phyloP scores from a whole-genome alignment of 176 grass and related monocot genomes.

The Zea luxurians region DNA sequence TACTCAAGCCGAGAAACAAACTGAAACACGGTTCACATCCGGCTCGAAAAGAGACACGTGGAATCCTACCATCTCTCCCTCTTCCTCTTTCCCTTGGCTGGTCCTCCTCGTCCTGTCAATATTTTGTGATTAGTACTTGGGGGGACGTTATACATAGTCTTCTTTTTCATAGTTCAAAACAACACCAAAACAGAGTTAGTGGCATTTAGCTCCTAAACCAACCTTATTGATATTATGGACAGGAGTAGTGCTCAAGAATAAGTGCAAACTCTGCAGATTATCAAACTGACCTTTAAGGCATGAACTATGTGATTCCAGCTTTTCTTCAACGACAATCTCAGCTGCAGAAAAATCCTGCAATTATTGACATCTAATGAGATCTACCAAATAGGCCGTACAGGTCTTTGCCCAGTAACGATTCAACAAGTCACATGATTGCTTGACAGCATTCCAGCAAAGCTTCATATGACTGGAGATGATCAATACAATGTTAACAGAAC shows the following conservation, averaged over 20 bases:
- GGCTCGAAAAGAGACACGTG: neutral
- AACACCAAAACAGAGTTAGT: neutral
- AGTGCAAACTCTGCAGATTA: constrained; percentile 9
- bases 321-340: neutral
- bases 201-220: constrained; percentile 3
- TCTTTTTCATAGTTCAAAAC: neutral
- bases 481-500: neutral
- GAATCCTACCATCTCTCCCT: neutral
- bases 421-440: constrained; percentile 15
- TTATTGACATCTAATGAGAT: constrained; percentile 1
- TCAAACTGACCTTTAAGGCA: constrained; percentile 11
- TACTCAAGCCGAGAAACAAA: neutral
- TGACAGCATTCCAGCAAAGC: constrained; percentile 20
- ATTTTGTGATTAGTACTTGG: neutral
- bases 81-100: neutral
- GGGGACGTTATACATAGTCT: neutral
- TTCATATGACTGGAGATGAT: neutral
- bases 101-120: neutral
- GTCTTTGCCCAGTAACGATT: neutral
- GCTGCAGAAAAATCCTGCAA: constrained; percentile 36
- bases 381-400: neutral
- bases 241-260: neutral
- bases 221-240: neutral
- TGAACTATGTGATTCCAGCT: constrained; percentile 18
- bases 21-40: neutral